Evolutionary conservation across 768 basidiomycete species (phyloP).

Genomic region (Coprinellus micaceus): DNA sequence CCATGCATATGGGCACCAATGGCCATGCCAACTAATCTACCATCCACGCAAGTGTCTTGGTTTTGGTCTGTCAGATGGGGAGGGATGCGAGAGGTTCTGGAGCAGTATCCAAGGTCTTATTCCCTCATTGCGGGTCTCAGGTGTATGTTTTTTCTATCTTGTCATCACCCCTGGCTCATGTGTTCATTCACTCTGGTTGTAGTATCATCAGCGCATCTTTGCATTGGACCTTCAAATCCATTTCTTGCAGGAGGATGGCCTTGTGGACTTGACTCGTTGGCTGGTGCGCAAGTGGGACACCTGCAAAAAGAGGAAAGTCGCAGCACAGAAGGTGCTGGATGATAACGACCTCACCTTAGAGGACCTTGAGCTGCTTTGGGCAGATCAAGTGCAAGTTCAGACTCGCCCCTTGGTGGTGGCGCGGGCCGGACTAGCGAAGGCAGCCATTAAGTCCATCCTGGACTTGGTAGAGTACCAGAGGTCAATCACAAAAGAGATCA

Average conservation of each 20-base stretch:
- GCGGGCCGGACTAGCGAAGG: background rate
- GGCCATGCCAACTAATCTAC: slow-evolving; percentile 30
- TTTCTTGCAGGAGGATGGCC: slow-evolving; percentile 13
- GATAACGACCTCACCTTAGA: background rate
- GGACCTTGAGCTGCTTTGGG: slow-evolving; percentile 10
- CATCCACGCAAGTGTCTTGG: slow-evolving; percentile 25
- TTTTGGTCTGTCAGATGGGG: slow-evolving; percentile 26
- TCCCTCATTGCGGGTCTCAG: slow-evolving; percentile 21
- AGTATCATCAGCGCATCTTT: slow-evolving; percentile 26
- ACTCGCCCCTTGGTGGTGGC: slow-evolving; percentile 1
- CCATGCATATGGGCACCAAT: slow-evolving; percentile 35
- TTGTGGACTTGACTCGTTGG: slow-evolving; percentile 15
- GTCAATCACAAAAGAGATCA: background rate
- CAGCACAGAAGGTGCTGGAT: slow-evolving; percentile 1
- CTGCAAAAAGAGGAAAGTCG: background rate
- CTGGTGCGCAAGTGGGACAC: slow-evolving; percentile 2
- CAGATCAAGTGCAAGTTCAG: slow-evolving; percentile 17
- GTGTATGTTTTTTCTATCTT: slow-evolving; percentile 17
- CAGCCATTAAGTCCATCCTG: background rate
- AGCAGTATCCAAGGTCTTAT: slow-evolving; percentile 20
- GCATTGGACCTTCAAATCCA: slow-evolving; percentile 22
- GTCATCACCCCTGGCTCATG: background rate
- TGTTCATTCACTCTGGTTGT: background rate
- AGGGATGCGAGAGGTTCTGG: slow-evolving; percentile 29
- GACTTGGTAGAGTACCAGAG: background rate